Percentiles rank a stretch among this genome's conserved stretches.
Evolutionary conservation across 1,284 basidiomycete genomes (phyloP).

Genomic region (Mrakiaceae sp.): DNA sequence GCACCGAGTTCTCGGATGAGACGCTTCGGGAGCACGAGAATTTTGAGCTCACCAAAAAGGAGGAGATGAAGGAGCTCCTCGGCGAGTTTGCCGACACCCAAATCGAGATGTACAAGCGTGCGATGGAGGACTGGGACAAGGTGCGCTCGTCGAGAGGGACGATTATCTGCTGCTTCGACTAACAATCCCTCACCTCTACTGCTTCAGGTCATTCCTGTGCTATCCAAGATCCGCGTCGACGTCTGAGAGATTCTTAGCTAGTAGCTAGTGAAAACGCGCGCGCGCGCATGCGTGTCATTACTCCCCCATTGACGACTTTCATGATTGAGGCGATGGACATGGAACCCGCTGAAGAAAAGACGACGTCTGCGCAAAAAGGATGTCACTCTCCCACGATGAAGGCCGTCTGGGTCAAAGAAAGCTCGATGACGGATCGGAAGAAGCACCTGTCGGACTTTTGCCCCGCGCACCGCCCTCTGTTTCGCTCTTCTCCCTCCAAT

Average conservation of each 20-base stretch:
- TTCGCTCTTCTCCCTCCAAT: too few relatives aligned
- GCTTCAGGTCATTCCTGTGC: constrained; percentile 25
- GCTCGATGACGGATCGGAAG: too few relatives aligned
- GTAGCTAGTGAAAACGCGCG: not conserved
- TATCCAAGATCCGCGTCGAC: constrained; percentile 28
- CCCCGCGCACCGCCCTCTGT: too few relatives aligned
- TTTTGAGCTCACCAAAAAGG: constrained; percentile 80
- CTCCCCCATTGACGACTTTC: too few relatives aligned
- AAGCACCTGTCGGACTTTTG: too few relatives aligned
- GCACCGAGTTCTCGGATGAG: constrained; percentile 88
- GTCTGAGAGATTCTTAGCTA: constrained; percentile 16
- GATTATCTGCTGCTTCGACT: too few relatives aligned
- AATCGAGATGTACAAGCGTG: constrained; percentile 81
- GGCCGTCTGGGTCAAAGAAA: too few relatives aligned
- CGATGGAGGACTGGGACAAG: constrained; percentile 86
- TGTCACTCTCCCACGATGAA: too few relatives aligned
- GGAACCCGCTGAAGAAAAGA: too few relatives aligned
- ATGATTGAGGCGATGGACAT: too few relatives aligned
- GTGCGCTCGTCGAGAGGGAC: constrained; percentile 15
- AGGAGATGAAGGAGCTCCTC: constrained; percentile 92
- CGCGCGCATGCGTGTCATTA: too few relatives aligned
- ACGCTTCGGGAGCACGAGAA: constrained; percentile 79
- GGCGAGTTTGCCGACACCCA: constrained; percentile 81
- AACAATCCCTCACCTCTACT: not conserved
- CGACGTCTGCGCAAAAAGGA: too few relatives aligned